Base-by-base conservation (phyloP, 306 rosid genomes). In the Vicia sativa region DNA sequence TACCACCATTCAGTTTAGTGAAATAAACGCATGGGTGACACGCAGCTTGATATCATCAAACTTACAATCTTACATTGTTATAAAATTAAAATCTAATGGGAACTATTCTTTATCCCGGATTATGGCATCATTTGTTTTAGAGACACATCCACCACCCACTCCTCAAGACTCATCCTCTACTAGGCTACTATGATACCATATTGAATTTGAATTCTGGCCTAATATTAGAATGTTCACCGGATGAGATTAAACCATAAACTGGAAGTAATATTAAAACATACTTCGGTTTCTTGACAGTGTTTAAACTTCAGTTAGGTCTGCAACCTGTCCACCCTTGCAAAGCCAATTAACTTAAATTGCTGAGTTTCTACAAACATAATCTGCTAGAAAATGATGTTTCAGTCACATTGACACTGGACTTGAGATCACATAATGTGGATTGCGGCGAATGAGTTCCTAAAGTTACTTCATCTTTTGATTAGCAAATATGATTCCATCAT, bases 1-100 rank as follows among this genome's bases (percentile, higher is more conserved):
- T n/a, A 56, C 53, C 58, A 72, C 7, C 52, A 14, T 68, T 70
- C 31, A 79, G 77, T 79, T 65, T 42, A 71, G 52, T 62, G 65
- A 34, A 71, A 73, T 44, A 69, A 68, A 46, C 19, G 38, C 68
- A 67, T 54, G 55, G 49, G 34, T 14, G 64, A 42, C 16, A 46
- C 12, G 21, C 65, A 50, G 54, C 18, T 58, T 59, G 71, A 44
- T 62, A 70, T 44, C 55, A 35, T 37, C 60, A 39, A 49, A 21
- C 39, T 15, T 21, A 18, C 43, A 44, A 39, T 25, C 42, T 14
- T 19, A 11, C 37, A 46, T 28, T 18, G 16, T 43, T 41, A n/a
- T 19, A 41, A 49, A 54, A 54, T 77, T 62, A 63, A 69, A 48
- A 49, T 26, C 56, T 43, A 41, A n/a, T 38, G 37, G 57, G 43